Percentiles rank a stretch among this genome's conserved stretches.
These are phyloP conservation scores for Baudoinia panamericana DNA, from an alignment of 495 filamentous ascomycete species.

Conservation along the genomic window DNA sequence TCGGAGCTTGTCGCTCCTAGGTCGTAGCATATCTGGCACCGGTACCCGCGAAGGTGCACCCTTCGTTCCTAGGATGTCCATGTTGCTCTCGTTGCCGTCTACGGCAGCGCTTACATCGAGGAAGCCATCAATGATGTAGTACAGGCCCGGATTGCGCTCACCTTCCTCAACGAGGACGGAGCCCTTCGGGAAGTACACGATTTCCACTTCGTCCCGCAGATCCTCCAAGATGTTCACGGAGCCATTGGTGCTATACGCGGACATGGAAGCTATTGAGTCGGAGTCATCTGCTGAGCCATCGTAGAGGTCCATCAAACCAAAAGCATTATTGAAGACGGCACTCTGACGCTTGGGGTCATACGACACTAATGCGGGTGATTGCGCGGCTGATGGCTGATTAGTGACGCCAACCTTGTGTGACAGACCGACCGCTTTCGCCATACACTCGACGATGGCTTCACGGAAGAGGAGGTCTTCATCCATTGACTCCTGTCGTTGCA, in stretches of 20 bases:
- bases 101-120: conserved; percentile 73
- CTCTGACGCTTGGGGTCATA: conserved; percentile 78
- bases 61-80: conserved; percentile 25
- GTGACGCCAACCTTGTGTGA: conserved; percentile 46
- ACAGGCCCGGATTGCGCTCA: conserved; percentile 86
- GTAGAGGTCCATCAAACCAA: conserved; percentile 86
- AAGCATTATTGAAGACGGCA: conserved; percentile 76
- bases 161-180: conserved; percentile 95
- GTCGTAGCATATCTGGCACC: conserved; percentile 19
- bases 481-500: conserved; percentile 59
- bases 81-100: conserved; percentile 32
- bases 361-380: conserved; percentile 70
- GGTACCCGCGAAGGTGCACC: conserved; percentile 6
- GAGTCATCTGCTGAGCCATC: conserved; percentile 74
- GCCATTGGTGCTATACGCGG: conserved; percentile 42
- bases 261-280: conserved; percentile 66
- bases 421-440: conserved; percentile 87
- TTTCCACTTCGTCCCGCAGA: conserved; percentile 83
- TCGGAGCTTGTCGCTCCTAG: conserved; percentile 30
- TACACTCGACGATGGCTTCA: conserved; percentile 83
- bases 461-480: conserved; percentile 79
- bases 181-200: conserved; percentile 90
- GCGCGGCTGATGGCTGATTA: conserved; percentile 59
- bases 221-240: conserved; percentile 52
- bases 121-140: conserved; percentile 97